phyloP scores from a whole-genome alignment of 345 rosid species.

The Litchi chinensis region DNA sequence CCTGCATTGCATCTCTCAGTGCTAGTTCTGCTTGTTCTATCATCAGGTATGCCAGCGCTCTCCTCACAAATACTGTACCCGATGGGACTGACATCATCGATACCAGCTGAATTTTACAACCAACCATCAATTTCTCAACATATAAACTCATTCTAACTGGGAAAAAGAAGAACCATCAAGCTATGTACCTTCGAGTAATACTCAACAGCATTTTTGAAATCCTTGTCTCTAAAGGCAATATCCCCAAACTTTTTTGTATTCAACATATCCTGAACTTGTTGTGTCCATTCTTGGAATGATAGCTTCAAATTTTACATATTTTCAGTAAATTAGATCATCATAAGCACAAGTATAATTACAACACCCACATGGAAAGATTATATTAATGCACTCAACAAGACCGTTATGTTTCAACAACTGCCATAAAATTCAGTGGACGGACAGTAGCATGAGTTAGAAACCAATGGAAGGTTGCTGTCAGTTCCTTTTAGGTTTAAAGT shows the following conservation, averaged over 20 bases:
- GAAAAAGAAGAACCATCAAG: too few relatives aligned
- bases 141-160: too few relatives aligned
- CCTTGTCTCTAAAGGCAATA: conserved; percentile 89
- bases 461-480: neutral
- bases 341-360: neutral
- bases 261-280: conserved; percentile 95
- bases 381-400: too few relatives aligned
- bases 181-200: conserved; percentile 76
- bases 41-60: conserved; percentile 79
- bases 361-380: neutral
- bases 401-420: neutral
- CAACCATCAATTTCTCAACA: neutral
- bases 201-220: conserved; percentile 87
- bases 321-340: conserved; percentile 18
- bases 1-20: conserved; percentile 97
- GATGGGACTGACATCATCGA: conserved; percentile 86
- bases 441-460: neutral
- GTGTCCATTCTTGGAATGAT: conserved; percentile 98
- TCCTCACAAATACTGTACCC: conserved; percentile 74
- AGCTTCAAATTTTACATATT: conserved; percentile 46
- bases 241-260: conserved; percentile 94
- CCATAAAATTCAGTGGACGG: neutral
- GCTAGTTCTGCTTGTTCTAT: conserved; percentile 85
- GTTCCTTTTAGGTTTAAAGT: neutral
- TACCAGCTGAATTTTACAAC: conserved; percentile 53